Conservation (phyloP, 805 yeast genomes). For the Millerozyma acaciae region DNA sequence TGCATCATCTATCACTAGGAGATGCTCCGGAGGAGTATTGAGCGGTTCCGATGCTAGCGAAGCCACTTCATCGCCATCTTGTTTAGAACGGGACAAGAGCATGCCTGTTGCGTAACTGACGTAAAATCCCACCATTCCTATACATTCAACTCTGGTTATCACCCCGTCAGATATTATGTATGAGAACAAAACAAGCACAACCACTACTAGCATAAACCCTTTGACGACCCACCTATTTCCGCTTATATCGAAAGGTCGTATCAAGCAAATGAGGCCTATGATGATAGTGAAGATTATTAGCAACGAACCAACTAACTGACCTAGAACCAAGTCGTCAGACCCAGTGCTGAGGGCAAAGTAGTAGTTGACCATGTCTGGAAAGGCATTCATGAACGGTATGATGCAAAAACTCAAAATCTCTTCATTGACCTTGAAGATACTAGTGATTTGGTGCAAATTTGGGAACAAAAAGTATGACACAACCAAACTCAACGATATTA, state of each 20-base stretch:
- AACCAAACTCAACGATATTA: conserved; percentile 27
- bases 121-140: conserved; percentile 21
- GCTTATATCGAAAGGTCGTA: conserved; percentile 20
- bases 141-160: conserved; percentile 29
- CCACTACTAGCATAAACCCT: conserved; percentile 28
- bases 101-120: conserved; percentile 15
- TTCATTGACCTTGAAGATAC: conserved; percentile 19
- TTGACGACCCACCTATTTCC: conserved; percentile 16
- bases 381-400: conserved; percentile 34
- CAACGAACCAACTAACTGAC: conserved; percentile 36
- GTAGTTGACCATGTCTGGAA: conserved; percentile 36
- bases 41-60: background rate
- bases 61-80: background rate
- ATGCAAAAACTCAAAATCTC: conserved; percentile 30
- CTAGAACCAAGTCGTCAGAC: conserved; percentile 31
- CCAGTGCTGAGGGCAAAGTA: conserved; percentile 24
- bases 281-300: conserved; percentile 30
- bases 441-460: conserved; percentile 26
- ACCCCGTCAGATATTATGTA: conserved; percentile 31
- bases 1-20: conserved; percentile 21
- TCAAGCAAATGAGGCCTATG: conserved; percentile 28
- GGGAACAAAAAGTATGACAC: conserved; percentile 32
- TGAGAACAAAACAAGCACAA: conserved; percentile 22
- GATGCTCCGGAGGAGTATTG: conserved; percentile 7
- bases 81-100: background rate